phyloP scores from a whole-genome alignment of 2,329 filamentous ascomycete species.

The Curvularia spicifera region DNA sequence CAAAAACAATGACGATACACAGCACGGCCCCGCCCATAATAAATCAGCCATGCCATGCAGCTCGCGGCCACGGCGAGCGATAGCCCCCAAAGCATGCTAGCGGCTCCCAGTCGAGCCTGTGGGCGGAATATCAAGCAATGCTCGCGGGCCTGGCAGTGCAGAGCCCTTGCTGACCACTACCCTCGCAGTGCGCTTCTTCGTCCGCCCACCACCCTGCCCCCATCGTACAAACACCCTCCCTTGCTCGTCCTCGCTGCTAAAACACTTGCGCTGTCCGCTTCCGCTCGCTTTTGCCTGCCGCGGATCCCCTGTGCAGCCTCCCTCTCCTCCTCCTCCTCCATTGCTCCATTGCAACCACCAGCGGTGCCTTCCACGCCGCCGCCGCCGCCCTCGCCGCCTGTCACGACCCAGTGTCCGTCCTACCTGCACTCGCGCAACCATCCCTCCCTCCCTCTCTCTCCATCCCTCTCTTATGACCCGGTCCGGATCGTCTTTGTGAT shows the following conservation, averaged over 20 bases:
- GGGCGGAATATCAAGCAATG: constrained; percentile 24
- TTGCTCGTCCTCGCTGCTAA: constrained; percentile 4
- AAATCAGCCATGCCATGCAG: constrained; percentile 22
- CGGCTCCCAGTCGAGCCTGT: constrained; percentile 18
- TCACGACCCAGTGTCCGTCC: constrained; percentile 10
- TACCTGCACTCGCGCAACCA: constrained; percentile 20
- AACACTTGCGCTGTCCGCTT: constrained; percentile 25
- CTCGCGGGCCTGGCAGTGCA: constrained; percentile 16
- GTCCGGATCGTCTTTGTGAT: constrained; percentile 44
- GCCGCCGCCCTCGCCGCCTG: constrained; percentile 17
- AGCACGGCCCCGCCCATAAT: constrained; percentile 31
- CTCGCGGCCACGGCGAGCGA: constrained; percentile 19
- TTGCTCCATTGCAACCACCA: constrained; percentile 13
- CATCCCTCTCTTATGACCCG: constrained; percentile 27
- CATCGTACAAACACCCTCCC: constrained; percentile 9
- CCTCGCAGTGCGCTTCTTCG: constrained; percentile 7
- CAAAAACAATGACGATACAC: constrained; percentile 31
- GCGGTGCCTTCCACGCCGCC: constrained; percentile 10
- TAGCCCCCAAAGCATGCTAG: constrained; percentile 32
- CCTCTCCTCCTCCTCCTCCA: constrained; percentile 12
- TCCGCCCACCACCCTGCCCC: constrained; percentile 5
- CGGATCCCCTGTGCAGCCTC: constrained; percentile 26
- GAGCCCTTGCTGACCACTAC: constrained; percentile 6
- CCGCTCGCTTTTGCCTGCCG: constrained; percentile 33
- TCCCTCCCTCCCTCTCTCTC: constrained; percentile 40